Evolutionary conservation across 2,329 filamentous ascomycete species (phyloP).

Genomic region (Myriosclerotinia curreyana): DNA sequence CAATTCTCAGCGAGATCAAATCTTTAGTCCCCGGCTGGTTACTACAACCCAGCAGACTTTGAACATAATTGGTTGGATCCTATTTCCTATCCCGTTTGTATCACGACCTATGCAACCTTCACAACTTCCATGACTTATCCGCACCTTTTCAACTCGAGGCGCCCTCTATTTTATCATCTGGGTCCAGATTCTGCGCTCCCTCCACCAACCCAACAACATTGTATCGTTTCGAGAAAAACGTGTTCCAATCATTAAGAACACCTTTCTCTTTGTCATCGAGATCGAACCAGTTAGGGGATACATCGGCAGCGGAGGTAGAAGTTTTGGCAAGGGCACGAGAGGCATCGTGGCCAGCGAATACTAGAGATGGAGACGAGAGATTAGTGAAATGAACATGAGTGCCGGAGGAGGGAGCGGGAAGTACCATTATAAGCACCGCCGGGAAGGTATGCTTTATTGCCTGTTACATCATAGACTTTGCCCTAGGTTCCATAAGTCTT

Average conservation of each 20-base stretch:
- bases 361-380: constrained; percentile 46
- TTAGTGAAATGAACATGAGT: background rate
- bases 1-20: background rate
- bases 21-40: background rate
- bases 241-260: constrained; percentile 86
- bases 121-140: background rate
- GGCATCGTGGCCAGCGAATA: constrained; percentile 93
- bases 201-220: constrained; percentile 67
- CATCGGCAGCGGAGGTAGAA: constrained; percentile 82
- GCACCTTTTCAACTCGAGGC: background rate
- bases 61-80: constrained; percentile 8
- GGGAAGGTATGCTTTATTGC: constrained; percentile 81
- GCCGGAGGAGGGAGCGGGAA: constrained; percentile 29
- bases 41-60: background rate
- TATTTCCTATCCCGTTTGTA: background rate
- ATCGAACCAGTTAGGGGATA: constrained; percentile 76
- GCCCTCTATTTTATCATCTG: constrained; percentile 11
- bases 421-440: constrained; percentile 83
- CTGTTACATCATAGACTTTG: constrained; percentile 89
- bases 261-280: constrained; percentile 81
- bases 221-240: constrained; percentile 95
- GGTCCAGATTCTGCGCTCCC: constrained; percentile 18
- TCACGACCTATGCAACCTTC: background rate
- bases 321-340: constrained; percentile 87
- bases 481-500: constrained; percentile 53